phyloP scores from a whole-genome alignment of 257 asterid genomes.

The Nemophila menziesii region DNA sequence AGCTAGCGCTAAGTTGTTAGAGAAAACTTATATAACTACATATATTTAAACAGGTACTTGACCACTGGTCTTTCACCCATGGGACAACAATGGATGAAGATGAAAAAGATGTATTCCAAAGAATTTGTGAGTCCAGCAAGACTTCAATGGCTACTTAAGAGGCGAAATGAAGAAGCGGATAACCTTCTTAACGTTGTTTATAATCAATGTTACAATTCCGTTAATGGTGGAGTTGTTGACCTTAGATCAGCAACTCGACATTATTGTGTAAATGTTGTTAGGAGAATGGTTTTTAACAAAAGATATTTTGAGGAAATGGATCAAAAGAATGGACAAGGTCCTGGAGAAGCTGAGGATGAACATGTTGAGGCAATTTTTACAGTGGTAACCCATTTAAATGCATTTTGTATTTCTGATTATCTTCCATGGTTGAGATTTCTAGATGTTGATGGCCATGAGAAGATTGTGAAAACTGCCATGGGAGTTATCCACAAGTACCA shows the following conservation, averaged over 20 bases:
- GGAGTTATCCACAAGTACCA: no score
- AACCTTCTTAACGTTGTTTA: conserved; percentile 8
- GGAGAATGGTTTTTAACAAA: conserved; percentile 13
- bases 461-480: no score
- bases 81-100: conserved; percentile 17
- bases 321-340: no score
- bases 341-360: no score
- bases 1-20: no score
- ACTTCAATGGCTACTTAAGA: conserved; percentile 5
- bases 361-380: no score
- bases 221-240: conserved; percentile 3
- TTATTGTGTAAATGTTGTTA: conserved; percentile 14
- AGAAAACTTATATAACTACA: no score
- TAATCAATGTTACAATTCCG: conserved; percentile 5
- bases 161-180: conserved; percentile 15
- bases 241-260: conserved; percentile 12
- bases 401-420: no score
- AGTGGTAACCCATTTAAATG: no score
- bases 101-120: conserved; percentile 8
- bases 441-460: no score
- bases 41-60: conserved; percentile 6
- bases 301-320: conserved; percentile 19
- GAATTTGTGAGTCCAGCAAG: conserved; percentile 5
- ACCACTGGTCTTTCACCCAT: not conserved
- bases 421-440: no score